Conservation (phyloP, 352 stramenopile genomes). For the Pythium plurisporium region DNA sequence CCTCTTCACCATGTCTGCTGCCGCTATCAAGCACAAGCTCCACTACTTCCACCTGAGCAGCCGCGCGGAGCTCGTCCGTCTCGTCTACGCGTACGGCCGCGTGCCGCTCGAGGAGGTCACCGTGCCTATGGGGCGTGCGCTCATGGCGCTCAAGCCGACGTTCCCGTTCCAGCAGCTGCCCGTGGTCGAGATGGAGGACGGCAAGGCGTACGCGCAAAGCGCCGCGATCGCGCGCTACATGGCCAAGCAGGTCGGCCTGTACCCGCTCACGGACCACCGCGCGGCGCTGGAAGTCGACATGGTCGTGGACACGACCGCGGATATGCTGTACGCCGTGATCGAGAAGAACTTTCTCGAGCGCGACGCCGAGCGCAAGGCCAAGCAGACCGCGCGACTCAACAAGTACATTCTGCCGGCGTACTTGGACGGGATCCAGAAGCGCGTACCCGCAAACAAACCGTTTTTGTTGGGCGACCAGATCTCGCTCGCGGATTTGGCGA, state of each 20-base stretch:
- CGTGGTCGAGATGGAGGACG: conserved; percentile 40
- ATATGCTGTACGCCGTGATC: conserved; percentile 24
- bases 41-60: conserved; percentile 45
- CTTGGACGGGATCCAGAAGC: conserved; percentile 21
- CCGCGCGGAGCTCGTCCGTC: conserved; percentile 37
- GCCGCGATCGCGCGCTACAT: conserved; percentile 38
- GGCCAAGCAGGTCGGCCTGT: conserved; percentile 34
- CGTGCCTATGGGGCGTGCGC: conserved; percentile 22
- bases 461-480: conserved; percentile 32
- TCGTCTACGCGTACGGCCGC: conserved; percentile 34
- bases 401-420: conserved; percentile 27
- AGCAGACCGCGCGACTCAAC: conserved; percentile 25
- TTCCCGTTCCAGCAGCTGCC: conserved; percentile 43
- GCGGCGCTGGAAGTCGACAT: conserved; percentile 35
- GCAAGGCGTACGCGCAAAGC: conserved; percentile 30
- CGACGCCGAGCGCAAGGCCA: conserved; percentile 23
- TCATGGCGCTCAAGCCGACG: conserved; percentile 30
- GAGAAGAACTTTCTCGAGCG: conserved; percentile 26
- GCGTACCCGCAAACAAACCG: conserved; percentile 11
- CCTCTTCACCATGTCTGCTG: too few species aligned
- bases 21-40: conserved; percentile 17
- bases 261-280: conserved; percentile 24
- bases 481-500: conserved; percentile 32
- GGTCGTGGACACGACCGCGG: conserved; percentile 25
- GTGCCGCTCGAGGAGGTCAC: conserved; percentile 36